Evolutionary conservation across 257 asterid species (phyloP), one percentile per base, ranked within the genome.

Genomic region (Jacaranda mimosifolia): DNA sequence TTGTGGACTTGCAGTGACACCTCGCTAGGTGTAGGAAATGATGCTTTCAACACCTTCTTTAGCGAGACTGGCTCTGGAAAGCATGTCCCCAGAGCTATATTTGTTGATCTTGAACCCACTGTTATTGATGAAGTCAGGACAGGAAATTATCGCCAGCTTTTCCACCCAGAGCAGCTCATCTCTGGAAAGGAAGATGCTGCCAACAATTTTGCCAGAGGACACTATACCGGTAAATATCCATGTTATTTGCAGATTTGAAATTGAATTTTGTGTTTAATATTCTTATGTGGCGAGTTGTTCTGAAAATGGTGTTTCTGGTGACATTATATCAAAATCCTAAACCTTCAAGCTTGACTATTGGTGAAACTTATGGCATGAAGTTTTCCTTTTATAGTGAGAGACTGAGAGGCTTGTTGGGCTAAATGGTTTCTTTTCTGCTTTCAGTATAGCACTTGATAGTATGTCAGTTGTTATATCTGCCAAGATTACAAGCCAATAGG

Each of bases 121-220:
- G 89, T 85, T 73, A 85, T 85, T 39, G 89, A 85, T 52, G 86
- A 85, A 74, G 86, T 85, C 52, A 73, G 89, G 75, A 82, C 89
- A 0, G 89, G 89, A 64, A 69, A 45, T 73, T 85, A 85, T 56
- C 89, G 89, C 66, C 89, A 85, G 83, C 86, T 85, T 57, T 85
- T 85, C 82, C 89, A 85, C 83, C 89, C 89, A 6, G 89, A 85
- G 56, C 89, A 85, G 79, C 89, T 85, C 77, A 85, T 85, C 64
- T 85, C 89, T 3, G 89, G 89, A 46, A 85, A 85, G 86, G 89
- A 85, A 77, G 89, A 85, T 70, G 89, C 89, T 46, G 89, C 89
- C 71, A 85, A 85, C 81, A 82, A 85, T 70, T 85, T 85, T 36
- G 89, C 89, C 56, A 70, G 89, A 60, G 89, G 89, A 35, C 89